phyloP scores from a whole-genome alignment of 768 basidiomycete genomes.

The Glaciozyma martinii region DNA sequence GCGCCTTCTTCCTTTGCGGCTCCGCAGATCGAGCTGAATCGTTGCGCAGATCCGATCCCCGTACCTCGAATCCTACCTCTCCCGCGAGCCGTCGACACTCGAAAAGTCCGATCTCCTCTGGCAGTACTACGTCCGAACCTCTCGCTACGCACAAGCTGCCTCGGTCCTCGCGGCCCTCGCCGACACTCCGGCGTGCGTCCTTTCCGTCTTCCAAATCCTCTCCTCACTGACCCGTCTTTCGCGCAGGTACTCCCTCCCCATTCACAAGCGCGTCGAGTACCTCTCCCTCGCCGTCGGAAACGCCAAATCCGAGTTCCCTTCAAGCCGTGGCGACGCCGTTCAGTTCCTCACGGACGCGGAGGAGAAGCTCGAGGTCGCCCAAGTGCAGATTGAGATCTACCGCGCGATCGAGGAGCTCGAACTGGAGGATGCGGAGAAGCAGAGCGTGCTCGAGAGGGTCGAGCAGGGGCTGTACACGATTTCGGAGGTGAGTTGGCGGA shows the following conservation, averaged over 20 bases:
- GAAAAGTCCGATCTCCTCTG: constrained; percentile 82
- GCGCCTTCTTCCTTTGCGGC: constrained; percentile 30
- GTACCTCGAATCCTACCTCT: constrained; percentile 80
- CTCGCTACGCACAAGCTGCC: constrained; percentile 77
- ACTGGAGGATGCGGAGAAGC: constrained; percentile 37
- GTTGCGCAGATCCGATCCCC: constrained; percentile 62
- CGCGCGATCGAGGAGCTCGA: constrained; percentile 48
- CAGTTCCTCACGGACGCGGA: constrained; percentile 89
- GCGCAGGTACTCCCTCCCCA: constrained; percentile 45
- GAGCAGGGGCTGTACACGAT: constrained; percentile 56
- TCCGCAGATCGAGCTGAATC: neutral
- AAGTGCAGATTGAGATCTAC: constrained; percentile 89
- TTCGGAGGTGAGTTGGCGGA: constrained; percentile 56
- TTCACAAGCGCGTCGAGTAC: constrained; percentile 75
- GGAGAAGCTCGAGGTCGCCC: constrained; percentile 92
- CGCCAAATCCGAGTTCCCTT: constrained; percentile 66
- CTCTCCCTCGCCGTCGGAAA: constrained; percentile 89
- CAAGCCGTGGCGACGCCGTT: constrained; percentile 63
- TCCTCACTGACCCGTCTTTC: neutral
- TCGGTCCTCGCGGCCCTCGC: constrained; percentile 73
- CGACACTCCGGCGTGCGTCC: constrained; percentile 66
- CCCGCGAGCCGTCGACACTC: constrained; percentile 66
- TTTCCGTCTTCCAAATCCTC: constrained; percentile 3
- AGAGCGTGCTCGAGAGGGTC: constrained; percentile 33
- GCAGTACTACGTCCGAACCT: constrained; percentile 94